Percentiles rank a stretch among this genome's conserved stretches.
These are phyloP conservation scores for Raffaelea arxii DNA, from an alignment of 2,329 filamentous ascomycete genomes.

Conservation along the genomic window DNA sequence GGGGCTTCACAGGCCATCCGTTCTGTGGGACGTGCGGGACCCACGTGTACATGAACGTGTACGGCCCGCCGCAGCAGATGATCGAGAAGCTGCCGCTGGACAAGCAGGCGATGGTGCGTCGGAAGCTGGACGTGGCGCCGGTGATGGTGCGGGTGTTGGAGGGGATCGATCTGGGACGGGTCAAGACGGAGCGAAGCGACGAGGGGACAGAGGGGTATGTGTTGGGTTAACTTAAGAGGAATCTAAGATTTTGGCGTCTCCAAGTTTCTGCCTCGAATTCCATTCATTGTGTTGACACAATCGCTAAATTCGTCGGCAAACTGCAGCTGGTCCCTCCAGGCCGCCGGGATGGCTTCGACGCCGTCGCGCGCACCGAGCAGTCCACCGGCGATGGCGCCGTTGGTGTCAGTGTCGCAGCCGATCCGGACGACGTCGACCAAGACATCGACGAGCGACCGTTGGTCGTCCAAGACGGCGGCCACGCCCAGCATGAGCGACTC, in stretches of 20 bases:
- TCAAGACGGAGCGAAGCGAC: constrained; percentile 1
- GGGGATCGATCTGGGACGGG: background rate
- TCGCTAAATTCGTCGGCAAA: constrained; percentile 26
- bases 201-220: constrained; percentile 8
- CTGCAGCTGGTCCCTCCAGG: constrained; percentile 30
- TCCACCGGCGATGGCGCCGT: constrained; percentile 35
- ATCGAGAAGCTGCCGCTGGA: constrained; percentile 4
- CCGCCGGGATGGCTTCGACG: constrained; percentile 26
- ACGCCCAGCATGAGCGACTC: constrained; percentile 30
- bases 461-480: constrained; percentile 29
- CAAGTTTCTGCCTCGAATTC: background rate
- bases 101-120: constrained; percentile 4
- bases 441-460: constrained; percentile 28
- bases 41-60: constrained; percentile 10
- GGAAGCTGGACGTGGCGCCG: constrained; percentile 9
- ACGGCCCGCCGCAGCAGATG: constrained; percentile 8
- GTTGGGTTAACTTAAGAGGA: background rate
- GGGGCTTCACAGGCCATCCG: constrained; percentile 9
- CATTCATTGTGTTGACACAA: constrained; percentile 1
- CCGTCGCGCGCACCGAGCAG: constrained; percentile 35
- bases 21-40: constrained; percentile 12
- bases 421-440: constrained; percentile 34
- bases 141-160: constrained; percentile 10
- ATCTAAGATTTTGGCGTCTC: background rate
- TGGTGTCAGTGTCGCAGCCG: constrained; percentile 36